Evolutionary conservation across 2,329 filamentous ascomycete genomes (phyloP), one percentile per base, ranked within the genome.

Genomic region (Epichloe amarillans): DNA sequence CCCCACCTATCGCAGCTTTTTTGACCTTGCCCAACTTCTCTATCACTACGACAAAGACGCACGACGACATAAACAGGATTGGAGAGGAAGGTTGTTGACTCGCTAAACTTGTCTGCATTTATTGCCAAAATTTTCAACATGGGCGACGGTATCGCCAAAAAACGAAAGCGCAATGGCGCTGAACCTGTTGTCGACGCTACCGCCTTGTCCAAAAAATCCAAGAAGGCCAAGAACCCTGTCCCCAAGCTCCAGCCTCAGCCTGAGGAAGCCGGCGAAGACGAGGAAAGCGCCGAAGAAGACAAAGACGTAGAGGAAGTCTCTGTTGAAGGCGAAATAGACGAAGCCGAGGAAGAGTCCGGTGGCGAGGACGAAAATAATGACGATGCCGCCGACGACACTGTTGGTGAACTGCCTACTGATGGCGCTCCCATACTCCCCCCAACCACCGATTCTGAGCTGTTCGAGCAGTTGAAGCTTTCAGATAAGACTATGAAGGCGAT

Each of bases 401-500:
- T 53, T 52, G 61, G 61, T 53, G 63, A 65, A 49, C 62, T 68
- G 35, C 62, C 68, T 44, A 61, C 69, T 51, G 66, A 64, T 37
- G 64, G 63, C 53, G 64, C 67, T 62, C 64, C 74, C 66, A 61
- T 76, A 47, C 82, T 79, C 36, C 71, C 72, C 72, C 69, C 82
- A 2, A 74, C 73, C 33, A 74, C 79, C 33, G 78, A 84, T 51
- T 82, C 83, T 21, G 73, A 83, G 61, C 80, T 82, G 48, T 95
- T 96, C 63, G 71, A 80, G 36, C 85, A 97, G 57, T 74, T 98
- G 55, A 86, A 86, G 50, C 77, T 98, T 11, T 93, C 88, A 1
- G 85, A 90, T 23, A 89, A 87, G 69, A 96, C 89, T 0, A 85
- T 90, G 76, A 82, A 85, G 70, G 90, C 89, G 8, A 89, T 96